Conservation (phyloP, 2,329 filamentous ascomycete genomes). For the Gremmenia infestans region DNA sequence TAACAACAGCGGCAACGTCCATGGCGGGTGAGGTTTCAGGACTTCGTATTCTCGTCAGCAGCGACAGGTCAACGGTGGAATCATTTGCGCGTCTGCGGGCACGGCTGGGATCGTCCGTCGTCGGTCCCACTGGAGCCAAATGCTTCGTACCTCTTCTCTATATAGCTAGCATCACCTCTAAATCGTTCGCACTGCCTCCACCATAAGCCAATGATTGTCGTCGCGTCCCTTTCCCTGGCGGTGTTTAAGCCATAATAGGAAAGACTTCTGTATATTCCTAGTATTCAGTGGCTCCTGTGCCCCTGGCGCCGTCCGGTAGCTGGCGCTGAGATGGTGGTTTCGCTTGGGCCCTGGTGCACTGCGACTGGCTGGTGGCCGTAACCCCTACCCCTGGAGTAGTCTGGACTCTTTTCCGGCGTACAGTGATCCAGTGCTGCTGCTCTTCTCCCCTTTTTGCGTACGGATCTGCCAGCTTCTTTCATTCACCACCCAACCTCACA, state of each 20-base stretch:
- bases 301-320: not conserved
- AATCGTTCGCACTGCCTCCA: not conserved
- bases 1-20: too few species aligned
- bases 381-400: too few species aligned
- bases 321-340: conserved; percentile 11
- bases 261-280: not conserved
- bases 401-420: not conserved
- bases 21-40: not conserved
- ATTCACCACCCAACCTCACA: too few species aligned
- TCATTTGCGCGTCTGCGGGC: not conserved
- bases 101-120: not conserved
- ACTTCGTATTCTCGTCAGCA: not conserved
- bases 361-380: too few species aligned
- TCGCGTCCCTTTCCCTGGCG: not conserved
- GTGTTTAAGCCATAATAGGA: not conserved
- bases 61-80: not conserved
- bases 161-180: not conserved
- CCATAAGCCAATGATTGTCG: not conserved
- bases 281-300: conserved; percentile 10
- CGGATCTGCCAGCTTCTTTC: not conserved
- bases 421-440: not conserved
- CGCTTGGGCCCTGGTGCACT: conserved; percentile 3
- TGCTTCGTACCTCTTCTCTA: not conserved
- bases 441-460: not conserved
- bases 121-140: not conserved